Base-by-base conservation (phyloP, 805 yeast species). In the Starmerella apis region DNA sequence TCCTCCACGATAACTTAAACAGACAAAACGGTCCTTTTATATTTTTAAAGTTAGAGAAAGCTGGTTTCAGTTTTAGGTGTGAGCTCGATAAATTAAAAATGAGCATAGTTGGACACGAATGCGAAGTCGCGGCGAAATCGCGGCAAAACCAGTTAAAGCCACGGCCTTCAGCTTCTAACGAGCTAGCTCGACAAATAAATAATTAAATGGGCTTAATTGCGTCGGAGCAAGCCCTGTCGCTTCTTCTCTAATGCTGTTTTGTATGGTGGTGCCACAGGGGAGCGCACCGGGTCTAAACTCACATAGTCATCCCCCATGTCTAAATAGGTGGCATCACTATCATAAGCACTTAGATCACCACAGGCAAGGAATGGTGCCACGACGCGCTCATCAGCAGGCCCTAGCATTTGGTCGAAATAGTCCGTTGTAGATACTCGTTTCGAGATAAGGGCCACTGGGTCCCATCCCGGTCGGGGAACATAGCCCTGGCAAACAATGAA, bases 251-350 rank as follows among this genome's bases (percentile, higher is more conserved):
- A 68, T 0, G 97, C 98, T 51, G 78, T 77, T 68, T 90, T 90
- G 67, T 92, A 92, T 1, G 98, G 96, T 1, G 98, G 98, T 28
- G 95, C 92, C 0, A 96, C 88, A 8, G 98, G 98, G 65, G 79
- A 72, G 61, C 92, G 97, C 10, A 92, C 94, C 0, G 98, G 98
- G 57, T 86, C 94, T 53, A 92, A 68, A 51, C 86, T 80, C 19
- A 47, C 49, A 24, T 54, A 46, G 27, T 63, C 57, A 6, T 68
- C 65, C 18, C 63, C 65, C 27, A 77, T 79, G 33, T 80, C 62
- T 2, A 60, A 66, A 63, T 92, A 92, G 0, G 97, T 90, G 0
- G 98, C 98, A 67, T 92, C 98, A 0, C 96, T 85, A 65, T 92
- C 98, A 47, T 81, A 83, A 58, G 83, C 83, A 38, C 79, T 73